A percentile compares a stretch with the other conserved stretches of the same genome.
phyloP scores from a whole-genome alignment of 768 basidiomycete species.

The Termitomyces sp. region DNA sequence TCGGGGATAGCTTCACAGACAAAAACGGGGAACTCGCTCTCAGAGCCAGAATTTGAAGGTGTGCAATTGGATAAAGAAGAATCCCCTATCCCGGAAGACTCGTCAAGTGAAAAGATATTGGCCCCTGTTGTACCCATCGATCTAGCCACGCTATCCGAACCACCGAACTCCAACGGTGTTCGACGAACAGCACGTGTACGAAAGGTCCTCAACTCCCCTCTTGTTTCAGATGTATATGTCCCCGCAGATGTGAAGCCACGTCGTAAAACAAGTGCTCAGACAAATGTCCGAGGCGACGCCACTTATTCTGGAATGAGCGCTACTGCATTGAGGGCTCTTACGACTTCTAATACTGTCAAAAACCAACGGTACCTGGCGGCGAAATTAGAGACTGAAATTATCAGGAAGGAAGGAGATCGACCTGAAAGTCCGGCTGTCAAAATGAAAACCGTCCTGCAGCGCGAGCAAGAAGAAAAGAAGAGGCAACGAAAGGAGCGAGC shows the following conservation, averaged over 20 bases:
- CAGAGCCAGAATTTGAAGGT: neutral
- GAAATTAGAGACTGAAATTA: slow-evolving; percentile 61
- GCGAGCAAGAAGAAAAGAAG: slow-evolving; percentile 58
- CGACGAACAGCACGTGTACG: slow-evolving; percentile 51
- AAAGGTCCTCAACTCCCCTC: slow-evolving; percentile 29
- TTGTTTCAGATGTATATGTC: slow-evolving; percentile 25
- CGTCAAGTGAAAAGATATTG: neutral
- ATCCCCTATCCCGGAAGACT: neutral
- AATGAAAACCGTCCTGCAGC: slow-evolving; percentile 60
- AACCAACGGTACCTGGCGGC: slow-evolving; percentile 65
- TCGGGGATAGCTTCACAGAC: neutral
- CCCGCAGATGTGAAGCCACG: slow-evolving; percentile 27
- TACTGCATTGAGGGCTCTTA: slow-evolving; percentile 63
- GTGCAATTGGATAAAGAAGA: neutral
- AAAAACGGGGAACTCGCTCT: neutral
- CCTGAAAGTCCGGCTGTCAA: slow-evolving; percentile 80
- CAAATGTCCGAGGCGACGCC: slow-evolving; percentile 25
- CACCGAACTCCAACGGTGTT: slow-evolving; percentile 6
- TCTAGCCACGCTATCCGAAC: neutral
- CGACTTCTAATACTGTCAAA: slow-evolving; percentile 61
- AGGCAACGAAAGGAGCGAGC: slow-evolving; percentile 53
- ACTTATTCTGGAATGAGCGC: slow-evolving; percentile 64
- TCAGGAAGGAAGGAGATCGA: slow-evolving; percentile 61
- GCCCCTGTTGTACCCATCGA: neutral
- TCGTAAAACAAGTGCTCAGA: slow-evolving; percentile 32